Evolutionary conservation across 169 alveolate species (phyloP).

Genomic region (Perkinsus chesapeaki): DNA sequence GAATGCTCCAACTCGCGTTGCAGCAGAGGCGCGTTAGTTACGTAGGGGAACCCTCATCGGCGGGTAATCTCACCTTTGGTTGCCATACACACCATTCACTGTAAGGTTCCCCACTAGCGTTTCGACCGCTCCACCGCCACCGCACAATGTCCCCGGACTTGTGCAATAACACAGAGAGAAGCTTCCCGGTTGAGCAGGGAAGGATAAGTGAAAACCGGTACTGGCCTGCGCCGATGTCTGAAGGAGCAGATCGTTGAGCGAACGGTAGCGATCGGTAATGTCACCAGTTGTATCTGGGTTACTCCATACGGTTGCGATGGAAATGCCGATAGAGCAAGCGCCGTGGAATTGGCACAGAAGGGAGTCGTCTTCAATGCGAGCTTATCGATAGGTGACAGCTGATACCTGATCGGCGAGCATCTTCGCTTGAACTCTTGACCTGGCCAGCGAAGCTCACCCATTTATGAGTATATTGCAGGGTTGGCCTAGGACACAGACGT

Average conservation of each 20-base stretch:
- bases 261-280: background rate
- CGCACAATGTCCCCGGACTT: background rate
- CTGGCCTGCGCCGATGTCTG: constrained; percentile 3
- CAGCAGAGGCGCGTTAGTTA: background rate
- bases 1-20: background rate
- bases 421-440: background rate
- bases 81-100: background rate
- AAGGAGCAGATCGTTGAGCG: background rate
- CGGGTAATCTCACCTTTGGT: background rate
- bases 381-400: background rate
- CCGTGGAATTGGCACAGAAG: background rate
- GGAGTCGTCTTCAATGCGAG: background rate
- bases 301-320: background rate
- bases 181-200: background rate
- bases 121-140: background rate
- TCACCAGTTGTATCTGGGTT: background rate
- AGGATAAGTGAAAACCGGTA: background rate
- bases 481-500: background rate
- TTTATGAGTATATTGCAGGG: background rate
- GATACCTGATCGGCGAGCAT: background rate
- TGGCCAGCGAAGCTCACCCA: background rate
- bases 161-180: background rate
- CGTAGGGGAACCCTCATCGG: background rate
- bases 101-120: background rate
- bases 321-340: background rate